These are phyloP conservation scores for Naganishia albida DNA, from an alignment of 1,284 basidiomycete species.

Conservation along the genomic window DNA sequence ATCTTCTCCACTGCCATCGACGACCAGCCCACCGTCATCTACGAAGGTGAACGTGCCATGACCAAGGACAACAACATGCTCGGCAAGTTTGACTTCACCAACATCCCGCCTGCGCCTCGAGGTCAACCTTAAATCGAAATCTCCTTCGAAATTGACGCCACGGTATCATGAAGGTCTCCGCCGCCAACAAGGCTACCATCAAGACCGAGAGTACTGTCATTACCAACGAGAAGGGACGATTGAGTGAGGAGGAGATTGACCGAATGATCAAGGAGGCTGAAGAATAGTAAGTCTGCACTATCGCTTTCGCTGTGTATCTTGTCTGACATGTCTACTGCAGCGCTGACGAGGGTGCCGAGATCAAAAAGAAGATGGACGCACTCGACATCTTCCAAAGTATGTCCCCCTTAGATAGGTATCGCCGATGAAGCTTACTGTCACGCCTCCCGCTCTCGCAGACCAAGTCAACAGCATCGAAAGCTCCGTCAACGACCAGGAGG, in stretches of 20 bases:
- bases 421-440: background rate
- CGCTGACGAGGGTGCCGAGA: constrained; percentile 77
- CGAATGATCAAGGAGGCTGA: constrained; percentile 91
- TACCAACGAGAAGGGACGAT: constrained; percentile 75
- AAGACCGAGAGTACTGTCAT: constrained; percentile 86
- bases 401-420: constrained; percentile 10
- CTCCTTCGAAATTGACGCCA: constrained; percentile 89
- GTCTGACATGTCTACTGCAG: constrained; percentile 41
- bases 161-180: constrained; percentile 85
- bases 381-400: constrained; percentile 66
- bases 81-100: constrained; percentile 90
- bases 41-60: constrained; percentile 89
- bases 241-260: constrained; percentile 82
- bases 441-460: constrained; percentile 39
- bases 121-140: constrained; percentile 95
- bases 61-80: constrained; percentile 98
- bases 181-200: constrained; percentile 90
- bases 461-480: constrained; percentile 73
- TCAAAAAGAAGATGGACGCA: constrained; percentile 87
- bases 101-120: constrained; percentile 91
- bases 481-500: constrained; percentile 81
- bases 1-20: constrained; percentile 97
- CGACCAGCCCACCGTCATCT: constrained; percentile 91
- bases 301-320: no score
- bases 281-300: constrained; percentile 58